Conservation (phyloP, 305 asterid genomes). For the Fraxinus paxiana region DNA sequence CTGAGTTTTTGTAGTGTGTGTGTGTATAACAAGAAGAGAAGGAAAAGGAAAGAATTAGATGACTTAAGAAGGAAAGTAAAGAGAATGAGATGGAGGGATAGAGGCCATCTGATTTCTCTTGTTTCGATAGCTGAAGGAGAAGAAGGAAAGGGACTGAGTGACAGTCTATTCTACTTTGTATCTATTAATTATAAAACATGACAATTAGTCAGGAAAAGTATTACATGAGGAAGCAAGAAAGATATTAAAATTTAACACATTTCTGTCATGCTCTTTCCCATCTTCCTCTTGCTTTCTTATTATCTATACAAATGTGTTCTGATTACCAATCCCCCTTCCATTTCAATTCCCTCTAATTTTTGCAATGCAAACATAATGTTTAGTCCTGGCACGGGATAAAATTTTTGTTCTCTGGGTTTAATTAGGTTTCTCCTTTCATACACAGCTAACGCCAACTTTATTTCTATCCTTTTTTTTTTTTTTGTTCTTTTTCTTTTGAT, state of each 20-base stretch:
- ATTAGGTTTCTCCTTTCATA: slow-evolving; percentile 1
- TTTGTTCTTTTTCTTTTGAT: slow-evolving; percentile 13
- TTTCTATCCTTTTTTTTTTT: slow-evolving; percentile 1
- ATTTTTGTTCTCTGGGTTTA: background rate
- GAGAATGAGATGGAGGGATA: slow-evolving; percentile 6
- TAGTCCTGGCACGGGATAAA: slow-evolving; percentile 7
- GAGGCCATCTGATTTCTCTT: slow-evolving; percentile 1
- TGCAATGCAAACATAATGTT: background rate
- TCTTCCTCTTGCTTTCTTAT: slow-evolving; percentile 1
- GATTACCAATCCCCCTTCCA: background rate
- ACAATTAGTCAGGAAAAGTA: background rate
- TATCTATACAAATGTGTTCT: background rate
- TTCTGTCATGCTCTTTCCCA: background rate
- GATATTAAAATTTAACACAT: background rate
- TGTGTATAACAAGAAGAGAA: slow-evolving; percentile 1
- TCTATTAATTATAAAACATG: background rate
- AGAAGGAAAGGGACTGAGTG: background rate
- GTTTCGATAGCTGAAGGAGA: background rate
- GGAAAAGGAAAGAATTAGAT: background rate
- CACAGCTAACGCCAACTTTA: background rate
- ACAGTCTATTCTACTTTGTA: background rate
- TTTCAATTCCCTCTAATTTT: background rate
- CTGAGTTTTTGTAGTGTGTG: background rate
- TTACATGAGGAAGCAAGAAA: background rate
- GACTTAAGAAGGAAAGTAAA: background rate